A percentile compares a stretch with the other conserved stretches of the same genome.
Evolutionary conservation across 108 stramenopile genomes (phyloP).

Genomic region (Cylindrotheca fusiformis): DNA sequence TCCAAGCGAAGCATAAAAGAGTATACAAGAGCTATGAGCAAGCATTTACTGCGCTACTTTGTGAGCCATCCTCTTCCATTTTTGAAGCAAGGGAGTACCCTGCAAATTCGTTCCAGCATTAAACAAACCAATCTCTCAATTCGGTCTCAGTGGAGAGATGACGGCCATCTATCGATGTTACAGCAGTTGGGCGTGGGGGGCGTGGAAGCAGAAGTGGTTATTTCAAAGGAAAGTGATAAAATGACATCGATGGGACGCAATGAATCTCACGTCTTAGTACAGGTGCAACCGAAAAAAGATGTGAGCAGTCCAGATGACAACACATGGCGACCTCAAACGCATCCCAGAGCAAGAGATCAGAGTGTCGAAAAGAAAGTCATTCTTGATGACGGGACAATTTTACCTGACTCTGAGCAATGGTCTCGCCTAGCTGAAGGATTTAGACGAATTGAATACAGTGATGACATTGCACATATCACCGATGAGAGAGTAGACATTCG

Average conservation of each 20-base stretch:
- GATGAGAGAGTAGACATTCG: background rate
- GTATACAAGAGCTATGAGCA: no score
- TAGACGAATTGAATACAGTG: conserved; percentile 7
- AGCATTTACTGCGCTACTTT: conserved; percentile 27
- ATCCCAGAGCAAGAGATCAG: background rate
- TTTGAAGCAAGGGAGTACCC: conserved; percentile 50
- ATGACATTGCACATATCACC: conserved; percentile 8
- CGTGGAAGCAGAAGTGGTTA: background rate
- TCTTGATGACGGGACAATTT: conserved; percentile 12
- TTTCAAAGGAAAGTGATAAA: conserved; percentile 20
- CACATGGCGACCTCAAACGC: background rate
- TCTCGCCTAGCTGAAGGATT: background rate
- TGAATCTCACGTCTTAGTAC: conserved; percentile 38
- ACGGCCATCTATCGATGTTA: conserved; percentile 30
- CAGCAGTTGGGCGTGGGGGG: conserved; percentile 8
- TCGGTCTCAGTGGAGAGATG: conserved; percentile 56
- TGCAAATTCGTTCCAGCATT: conserved; percentile 42
- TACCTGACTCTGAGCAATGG: conserved; percentile 6
- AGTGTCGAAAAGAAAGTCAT: background rate
- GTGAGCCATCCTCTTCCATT: conserved; percentile 18
- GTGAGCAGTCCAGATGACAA: background rate
- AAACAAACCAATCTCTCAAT: conserved; percentile 29
- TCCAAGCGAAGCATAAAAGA: no score
- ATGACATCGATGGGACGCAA: conserved; percentile 42
- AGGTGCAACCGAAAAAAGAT: conserved; percentile 10